phyloP scores from a whole-genome alignment of 768 basidiomycete species.

The Hemileccinum impolitum region DNA sequence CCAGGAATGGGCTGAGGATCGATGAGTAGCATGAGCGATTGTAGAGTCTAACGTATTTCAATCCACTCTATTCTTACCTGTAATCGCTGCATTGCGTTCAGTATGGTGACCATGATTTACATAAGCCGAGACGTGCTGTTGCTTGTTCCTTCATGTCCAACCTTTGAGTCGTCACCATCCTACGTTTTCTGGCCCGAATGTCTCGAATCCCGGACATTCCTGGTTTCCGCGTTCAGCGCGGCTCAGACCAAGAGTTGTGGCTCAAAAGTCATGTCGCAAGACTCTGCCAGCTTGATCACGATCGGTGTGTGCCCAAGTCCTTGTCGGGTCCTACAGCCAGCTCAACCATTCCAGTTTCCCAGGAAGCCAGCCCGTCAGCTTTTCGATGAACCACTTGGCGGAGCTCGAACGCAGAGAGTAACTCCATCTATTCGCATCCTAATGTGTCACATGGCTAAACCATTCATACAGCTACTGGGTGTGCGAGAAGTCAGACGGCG shows the following conservation, averaged over 20 bases:
- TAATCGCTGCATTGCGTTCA: conserved; percentile 14
- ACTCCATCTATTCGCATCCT: conserved; percentile 1
- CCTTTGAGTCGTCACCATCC: background rate
- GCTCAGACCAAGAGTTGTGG: conserved; percentile 63
- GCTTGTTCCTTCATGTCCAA: too few species aligned
- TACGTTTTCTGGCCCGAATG: conserved; percentile 29
- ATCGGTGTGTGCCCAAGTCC: conserved; percentile 54
- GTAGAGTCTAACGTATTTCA: conserved; percentile 27
- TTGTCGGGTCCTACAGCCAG: background rate
- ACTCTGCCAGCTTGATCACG: conserved; percentile 61
- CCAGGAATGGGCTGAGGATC: conserved; percentile 93
- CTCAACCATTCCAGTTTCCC: conserved; percentile 64
- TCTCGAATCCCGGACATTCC: conserved; percentile 69
- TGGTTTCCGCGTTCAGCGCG: conserved; percentile 50
- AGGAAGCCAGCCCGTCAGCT: conserved; percentile 94
- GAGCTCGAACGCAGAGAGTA: conserved; percentile 85
- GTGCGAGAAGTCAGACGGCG: conserved; percentile 96
- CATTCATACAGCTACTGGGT: conserved; percentile 83
- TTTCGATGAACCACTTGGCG: conserved; percentile 62
- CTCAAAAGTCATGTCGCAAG: conserved; percentile 59
- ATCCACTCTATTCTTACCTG: conserved; percentile 18
- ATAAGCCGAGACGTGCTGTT: conserved; percentile 14
- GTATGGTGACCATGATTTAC: conserved; percentile 12
- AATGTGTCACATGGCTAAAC: conserved; percentile 11
- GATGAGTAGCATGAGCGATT: conserved; percentile 43